Conservation (phyloP, 2,329 filamentous ascomycete species). For the Fusarium tjaetaba region DNA sequence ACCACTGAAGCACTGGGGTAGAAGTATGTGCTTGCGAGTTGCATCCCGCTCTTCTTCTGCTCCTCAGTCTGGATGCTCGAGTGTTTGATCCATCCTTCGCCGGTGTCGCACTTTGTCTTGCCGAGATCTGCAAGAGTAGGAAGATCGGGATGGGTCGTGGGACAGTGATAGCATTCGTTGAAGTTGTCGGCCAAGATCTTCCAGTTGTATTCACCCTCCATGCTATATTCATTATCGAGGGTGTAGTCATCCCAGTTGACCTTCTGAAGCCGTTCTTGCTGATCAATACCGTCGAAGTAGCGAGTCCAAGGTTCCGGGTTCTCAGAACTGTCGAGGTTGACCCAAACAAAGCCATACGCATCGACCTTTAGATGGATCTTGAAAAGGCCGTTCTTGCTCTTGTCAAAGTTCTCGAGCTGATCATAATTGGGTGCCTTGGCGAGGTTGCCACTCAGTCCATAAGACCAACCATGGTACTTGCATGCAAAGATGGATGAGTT, state of each 20-base stretch:
- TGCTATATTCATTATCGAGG: conserved; percentile 65
- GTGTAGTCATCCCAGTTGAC: conserved; percentile 57
- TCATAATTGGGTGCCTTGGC: conserved; percentile 67
- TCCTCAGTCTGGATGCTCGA: conserved; percentile 20
- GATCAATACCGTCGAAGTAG: conserved; percentile 59
- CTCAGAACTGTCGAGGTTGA: conserved; percentile 62
- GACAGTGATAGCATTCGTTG: conserved; percentile 58
- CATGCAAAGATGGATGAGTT: conserved; percentile 64
- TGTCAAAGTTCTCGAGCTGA: conserved; percentile 64
- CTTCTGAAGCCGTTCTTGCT: conserved; percentile 51
- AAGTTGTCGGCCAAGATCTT: conserved; percentile 71
- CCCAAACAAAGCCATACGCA: conserved; percentile 64
- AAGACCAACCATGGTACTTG: conserved; percentile 71
- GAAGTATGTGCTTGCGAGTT: conserved; percentile 28
- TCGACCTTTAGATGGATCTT: conserved; percentile 64
- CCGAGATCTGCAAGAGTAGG: conserved; percentile 29
- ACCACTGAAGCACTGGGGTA: conserved; percentile 31
- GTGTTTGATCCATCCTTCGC: conserved; percentile 26
- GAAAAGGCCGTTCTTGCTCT: conserved; percentile 63
- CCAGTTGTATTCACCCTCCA: conserved; percentile 68
- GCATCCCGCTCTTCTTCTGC: conserved; percentile 26
- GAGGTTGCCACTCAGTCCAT: conserved; percentile 65
- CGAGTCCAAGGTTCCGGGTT: conserved; percentile 61
- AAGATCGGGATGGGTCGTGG: conserved; percentile 28
- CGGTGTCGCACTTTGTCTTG: conserved; percentile 25